Evolutionary conservation across 176 grass and related monocot genomes (phyloP).

Genomic region (Oryza meyeriana): DNA sequence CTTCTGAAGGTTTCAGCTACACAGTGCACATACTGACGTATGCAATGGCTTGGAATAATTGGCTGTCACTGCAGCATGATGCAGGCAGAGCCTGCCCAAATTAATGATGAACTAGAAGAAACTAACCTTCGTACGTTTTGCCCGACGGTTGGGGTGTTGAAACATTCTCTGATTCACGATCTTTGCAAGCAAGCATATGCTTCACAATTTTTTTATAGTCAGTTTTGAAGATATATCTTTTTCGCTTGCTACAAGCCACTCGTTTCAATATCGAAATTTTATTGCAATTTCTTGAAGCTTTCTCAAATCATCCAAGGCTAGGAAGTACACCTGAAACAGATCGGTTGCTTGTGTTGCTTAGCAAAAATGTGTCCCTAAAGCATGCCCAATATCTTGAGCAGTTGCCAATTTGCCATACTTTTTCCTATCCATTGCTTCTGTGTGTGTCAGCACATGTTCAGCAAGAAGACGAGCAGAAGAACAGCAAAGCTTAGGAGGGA

Average conservation of each 20-base stretch:
- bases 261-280: not conserved
- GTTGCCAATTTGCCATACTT: constrained; percentile 10
- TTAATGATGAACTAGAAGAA: not conserved
- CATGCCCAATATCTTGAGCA: not conserved
- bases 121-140: not conserved
- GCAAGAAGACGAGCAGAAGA: constrained; percentile 21
- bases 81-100: constrained; percentile 11
- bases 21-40: not conserved
- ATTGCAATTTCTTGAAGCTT: constrained; percentile 2
- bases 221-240: constrained; percentile 18
- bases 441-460: constrained; percentile 30
- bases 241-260: not conserved
- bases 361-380: constrained; percentile 4
- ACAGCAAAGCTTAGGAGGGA: constrained; percentile 7
- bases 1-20: not conserved
- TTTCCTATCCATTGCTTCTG: not conserved
- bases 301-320: not conserved
- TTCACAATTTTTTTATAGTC: not conserved
- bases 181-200: constrained; percentile 26
- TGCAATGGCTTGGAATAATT: not conserved
- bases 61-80: constrained; percentile 32
- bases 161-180: constrained; percentile 19
- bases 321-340: not conserved
- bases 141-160: constrained; percentile 11
- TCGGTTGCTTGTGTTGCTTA: not conserved